These are phyloP conservation scores for Neopestalotiopsis sp. DNA, from an alignment of 2,329 filamentous ascomycete genomes.

Conservation along the genomic window DNA sequence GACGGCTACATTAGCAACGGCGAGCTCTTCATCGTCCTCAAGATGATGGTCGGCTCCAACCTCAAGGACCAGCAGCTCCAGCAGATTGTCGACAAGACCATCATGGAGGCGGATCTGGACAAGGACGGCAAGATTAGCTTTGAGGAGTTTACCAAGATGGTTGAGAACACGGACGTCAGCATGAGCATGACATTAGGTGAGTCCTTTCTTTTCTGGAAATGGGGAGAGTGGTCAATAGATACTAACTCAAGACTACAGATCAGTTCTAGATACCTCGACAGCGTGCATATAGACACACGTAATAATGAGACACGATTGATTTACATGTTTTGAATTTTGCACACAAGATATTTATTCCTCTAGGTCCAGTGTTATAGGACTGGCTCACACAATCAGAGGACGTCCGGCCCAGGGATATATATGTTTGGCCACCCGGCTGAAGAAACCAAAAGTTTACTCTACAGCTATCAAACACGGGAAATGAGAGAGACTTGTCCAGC, in stretches of 20 bases:
- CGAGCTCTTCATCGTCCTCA: constrained; percentile 97
- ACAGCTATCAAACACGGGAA: too few relatives aligned
- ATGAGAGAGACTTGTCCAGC: too few relatives aligned
- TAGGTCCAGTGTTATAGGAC: not conserved
- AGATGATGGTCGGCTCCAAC: constrained; percentile 99
- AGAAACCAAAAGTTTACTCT: too few relatives aligned
- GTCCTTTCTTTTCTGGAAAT: constrained; percentile 32
- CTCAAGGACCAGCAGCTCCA: constrained; percentile 98
- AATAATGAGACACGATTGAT: constrained; percentile 27
- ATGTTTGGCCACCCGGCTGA: too few relatives aligned
- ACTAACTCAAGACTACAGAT: constrained; percentile 23
- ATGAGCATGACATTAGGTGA: constrained; percentile 76
- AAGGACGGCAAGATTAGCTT: constrained; percentile 98
- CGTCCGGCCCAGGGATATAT: too few relatives aligned
- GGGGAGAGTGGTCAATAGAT: not conserved
- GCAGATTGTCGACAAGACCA: constrained; percentile 99
- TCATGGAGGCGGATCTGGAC: constrained; percentile 98
- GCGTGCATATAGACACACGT: constrained; percentile 18
- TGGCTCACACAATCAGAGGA: too few relatives aligned
- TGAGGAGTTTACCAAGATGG: constrained; percentile 98
- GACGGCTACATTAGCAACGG: constrained; percentile 99
- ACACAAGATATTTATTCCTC: not conserved
- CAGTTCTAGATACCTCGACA: constrained; percentile 33
- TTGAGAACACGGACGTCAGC: constrained; percentile 86
- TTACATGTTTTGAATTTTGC: not conserved